Evolutionary conservation across 768 basidiomycete species (phyloP).

Genomic region (Phylloporus scabripes): DNA sequence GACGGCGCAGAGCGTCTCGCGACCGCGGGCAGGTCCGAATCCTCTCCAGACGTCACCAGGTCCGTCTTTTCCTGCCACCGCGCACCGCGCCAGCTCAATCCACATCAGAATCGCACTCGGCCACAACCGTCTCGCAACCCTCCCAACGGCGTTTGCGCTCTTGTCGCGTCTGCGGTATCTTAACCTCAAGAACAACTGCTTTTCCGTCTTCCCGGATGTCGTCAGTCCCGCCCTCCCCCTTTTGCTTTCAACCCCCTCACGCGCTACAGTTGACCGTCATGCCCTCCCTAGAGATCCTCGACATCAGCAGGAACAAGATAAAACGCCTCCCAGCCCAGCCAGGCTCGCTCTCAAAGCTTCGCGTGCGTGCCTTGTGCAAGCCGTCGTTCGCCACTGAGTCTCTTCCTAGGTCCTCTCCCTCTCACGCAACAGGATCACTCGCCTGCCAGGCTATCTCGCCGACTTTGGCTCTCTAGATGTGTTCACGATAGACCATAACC

Average conservation of each 20-base stretch:
- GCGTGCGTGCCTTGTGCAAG: conserved; percentile 39
- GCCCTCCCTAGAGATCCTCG: conserved; percentile 87
- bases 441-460: conserved; percentile 72
- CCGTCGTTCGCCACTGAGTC: not conserved
- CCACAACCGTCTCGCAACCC: conserved; percentile 72
- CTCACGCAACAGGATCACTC: conserved; percentile 76
- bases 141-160: conserved; percentile 70
- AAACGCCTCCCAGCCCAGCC: conserved; percentile 72
- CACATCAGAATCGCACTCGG: conserved; percentile 72
- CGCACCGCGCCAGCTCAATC: conserved; percentile 5
- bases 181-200: conserved; percentile 80
- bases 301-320: conserved; percentile 91
- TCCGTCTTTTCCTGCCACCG: conserved; percentile 28
- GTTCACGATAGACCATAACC: conserved; percentile 86
- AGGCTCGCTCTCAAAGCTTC: conserved; percentile 71
- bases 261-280: conserved; percentile 66
- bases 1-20: conserved; percentile 76
- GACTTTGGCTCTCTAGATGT: conserved; percentile 70
- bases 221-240: conserved; percentile 43
- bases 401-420: conserved; percentile 71
- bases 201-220: conserved; percentile 79
- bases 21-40: conserved; percentile 39
- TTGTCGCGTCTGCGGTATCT: conserved; percentile 76
- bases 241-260: conserved; percentile 9
- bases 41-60: conserved; percentile 54